phyloP scores from a whole-genome alignment of 1,139 yeast genomes.

The Taphrina confusa region DNA sequence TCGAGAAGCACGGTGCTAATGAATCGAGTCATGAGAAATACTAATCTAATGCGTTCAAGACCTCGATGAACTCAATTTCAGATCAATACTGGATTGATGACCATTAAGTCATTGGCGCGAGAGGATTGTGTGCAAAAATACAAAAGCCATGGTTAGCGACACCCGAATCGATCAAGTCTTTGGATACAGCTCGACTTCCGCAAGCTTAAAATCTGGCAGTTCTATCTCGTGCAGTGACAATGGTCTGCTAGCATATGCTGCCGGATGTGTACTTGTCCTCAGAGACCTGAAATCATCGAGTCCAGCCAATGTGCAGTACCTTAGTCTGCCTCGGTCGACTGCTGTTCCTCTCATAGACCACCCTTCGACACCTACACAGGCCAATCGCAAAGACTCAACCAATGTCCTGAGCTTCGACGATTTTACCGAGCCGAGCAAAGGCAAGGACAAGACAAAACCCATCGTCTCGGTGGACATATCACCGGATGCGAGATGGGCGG shows the following conservation, averaged over 20 bases:
- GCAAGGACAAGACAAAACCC: slow-evolving; percentile 18
- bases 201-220: background rate
- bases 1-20: background rate
- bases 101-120: no score
- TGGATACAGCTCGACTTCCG: background rate
- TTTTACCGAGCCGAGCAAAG: slow-evolving; percentile 21
- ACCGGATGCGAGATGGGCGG: slow-evolving; percentile 11
- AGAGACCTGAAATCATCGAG: background rate
- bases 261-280: slow-evolving; percentile 2
- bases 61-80: no score
- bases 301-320: background rate
- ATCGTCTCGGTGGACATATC: slow-evolving; percentile 11
- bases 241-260: slow-evolving; percentile 8
- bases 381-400: background rate
- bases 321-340: background rate
- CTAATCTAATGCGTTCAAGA: no score
- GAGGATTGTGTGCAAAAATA: no score
- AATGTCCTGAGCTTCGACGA: slow-evolving; percentile 19
- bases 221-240: background rate
- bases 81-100: no score
- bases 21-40: no score
- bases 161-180: slow-evolving; percentile 13
- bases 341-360: background rate
- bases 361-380: background rate
- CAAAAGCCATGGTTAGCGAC: no score